Percentiles rank a stretch among this genome's conserved stretches.
phyloP scores from a whole-genome alignment of 495 filamentous ascomycete genomes.

The Penicillium silybi region DNA sequence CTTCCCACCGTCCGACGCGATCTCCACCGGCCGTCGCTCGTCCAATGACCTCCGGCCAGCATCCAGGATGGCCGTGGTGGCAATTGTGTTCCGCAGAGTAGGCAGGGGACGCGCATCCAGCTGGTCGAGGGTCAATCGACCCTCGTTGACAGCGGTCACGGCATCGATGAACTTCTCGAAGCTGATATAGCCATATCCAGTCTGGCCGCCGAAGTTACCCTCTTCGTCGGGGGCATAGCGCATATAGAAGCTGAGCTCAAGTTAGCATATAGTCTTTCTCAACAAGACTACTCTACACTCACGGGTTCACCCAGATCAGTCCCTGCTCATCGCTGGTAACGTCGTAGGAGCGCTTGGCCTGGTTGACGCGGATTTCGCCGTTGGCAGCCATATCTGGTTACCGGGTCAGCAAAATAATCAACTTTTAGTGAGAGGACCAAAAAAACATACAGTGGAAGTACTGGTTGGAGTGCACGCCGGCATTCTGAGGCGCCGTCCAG shows the following conservation, averaged over 20 bases:
- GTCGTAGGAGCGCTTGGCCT: conserved; percentile 92
- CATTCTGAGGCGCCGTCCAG: conserved; percentile 90
- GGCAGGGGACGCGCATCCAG: conserved; percentile 78
- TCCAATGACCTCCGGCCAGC: conserved; percentile 79
- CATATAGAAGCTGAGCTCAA: conserved; percentile 77
- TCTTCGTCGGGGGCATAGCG: conserved; percentile 92
- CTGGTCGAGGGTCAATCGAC: conserved; percentile 63
- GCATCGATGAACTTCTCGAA: conserved; percentile 97
- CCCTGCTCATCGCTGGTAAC: conserved; percentile 75
- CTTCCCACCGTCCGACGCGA: conserved; percentile 56
- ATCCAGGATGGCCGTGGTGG: conserved; percentile 85
- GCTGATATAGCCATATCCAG: conserved; percentile 87
- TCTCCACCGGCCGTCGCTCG: conserved; percentile 71
- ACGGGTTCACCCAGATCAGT: conserved; percentile 80
- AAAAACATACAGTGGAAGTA: conserved; percentile 73
- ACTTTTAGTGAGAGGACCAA: neutral
- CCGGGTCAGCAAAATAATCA: conserved; percentile 1
- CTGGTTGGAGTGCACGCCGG: conserved; percentile 90
- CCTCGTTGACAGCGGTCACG: conserved; percentile 71
- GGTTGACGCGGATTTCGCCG: conserved; percentile 85
- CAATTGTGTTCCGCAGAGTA: conserved; percentile 83
- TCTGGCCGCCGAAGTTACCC: conserved; percentile 88
- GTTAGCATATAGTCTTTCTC: neutral
- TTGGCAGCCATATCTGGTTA: conserved; percentile 63
- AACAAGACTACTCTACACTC: conserved; percentile 1